Percentiles rank a stretch among this genome's conserved stretches.
Conservation (phyloP, 306 rosid genomes). For the Sicyos edulis region DNA sequence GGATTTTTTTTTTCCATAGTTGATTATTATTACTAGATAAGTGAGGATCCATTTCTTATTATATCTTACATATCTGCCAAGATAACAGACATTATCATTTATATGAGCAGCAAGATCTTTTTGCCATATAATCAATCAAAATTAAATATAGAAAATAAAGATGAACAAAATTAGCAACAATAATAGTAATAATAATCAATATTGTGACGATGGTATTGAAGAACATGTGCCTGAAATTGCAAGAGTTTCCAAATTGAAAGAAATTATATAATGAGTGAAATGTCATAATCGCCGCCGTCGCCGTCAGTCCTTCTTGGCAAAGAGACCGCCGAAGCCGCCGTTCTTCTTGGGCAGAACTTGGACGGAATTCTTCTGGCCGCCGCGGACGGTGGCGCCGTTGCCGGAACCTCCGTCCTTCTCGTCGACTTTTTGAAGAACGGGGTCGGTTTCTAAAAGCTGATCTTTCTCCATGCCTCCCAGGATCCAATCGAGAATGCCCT, state of each 20-base stretch:
- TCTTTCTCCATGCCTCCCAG: conserved; percentile 48
- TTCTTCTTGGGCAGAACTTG: conserved; percentile 54
- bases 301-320: conserved; percentile 46
- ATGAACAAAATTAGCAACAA: not conserved
- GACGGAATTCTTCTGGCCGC: conserved; percentile 43
- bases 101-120: too few species aligned
- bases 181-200: conserved; percentile 8
- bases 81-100: too few species aligned
- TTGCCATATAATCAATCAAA: too few species aligned
- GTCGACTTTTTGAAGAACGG: conserved; percentile 56
- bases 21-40: too few species aligned
- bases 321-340: conserved; percentile 40
- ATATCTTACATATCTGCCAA: too few species aligned
- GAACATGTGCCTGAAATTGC: conserved; percentile 6
- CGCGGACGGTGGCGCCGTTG: not conserved
- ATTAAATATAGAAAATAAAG: not conserved
- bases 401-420: conserved; percentile 30
- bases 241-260: not conserved
- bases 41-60: too few species aligned
- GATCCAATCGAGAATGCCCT: conserved; percentile 54
- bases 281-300: not conserved
- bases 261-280: conserved; percentile 6
- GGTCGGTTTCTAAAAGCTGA: conserved; percentile 53
- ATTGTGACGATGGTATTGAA: not conserved
- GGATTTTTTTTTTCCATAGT: not conserved